Percentiles rank a stretch among this genome's conserved stretches.
Conservation (phyloP, 75 land plant species). For the Picea sitchensis region DNA sequence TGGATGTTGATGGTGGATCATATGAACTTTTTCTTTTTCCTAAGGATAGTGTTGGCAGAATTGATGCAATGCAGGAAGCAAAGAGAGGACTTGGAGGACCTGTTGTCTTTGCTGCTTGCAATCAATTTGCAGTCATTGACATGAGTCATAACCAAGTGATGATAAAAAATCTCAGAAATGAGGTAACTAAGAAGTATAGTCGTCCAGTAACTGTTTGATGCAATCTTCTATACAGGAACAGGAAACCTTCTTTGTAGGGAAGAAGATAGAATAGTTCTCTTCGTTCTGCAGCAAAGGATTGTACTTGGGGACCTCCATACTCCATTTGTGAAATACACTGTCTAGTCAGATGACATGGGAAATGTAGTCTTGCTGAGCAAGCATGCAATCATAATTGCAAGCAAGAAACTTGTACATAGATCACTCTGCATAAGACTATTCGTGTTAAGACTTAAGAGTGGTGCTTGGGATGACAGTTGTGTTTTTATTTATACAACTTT, state of each 20-base stretch:
- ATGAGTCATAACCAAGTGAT: constrained; percentile 55
- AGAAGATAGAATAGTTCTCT: constrained; percentile 36
- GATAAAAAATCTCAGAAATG: constrained; percentile 51
- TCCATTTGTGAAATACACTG: constrained; percentile 39
- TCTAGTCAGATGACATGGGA: constrained; percentile 53
- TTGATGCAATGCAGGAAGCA: constrained; percentile 52
- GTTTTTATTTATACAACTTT: constrained; percentile 45
- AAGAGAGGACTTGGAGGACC: constrained; percentile 62
- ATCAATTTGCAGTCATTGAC: constrained; percentile 64
- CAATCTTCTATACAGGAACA: constrained; percentile 46
- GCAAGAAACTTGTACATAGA: constrained; percentile 26
- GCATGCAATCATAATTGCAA: constrained; percentile 39
- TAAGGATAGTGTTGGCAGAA: constrained; percentile 48
- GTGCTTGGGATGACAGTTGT: constrained; percentile 49
- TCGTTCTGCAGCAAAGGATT: constrained; percentile 37
- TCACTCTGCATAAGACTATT: constrained; percentile 53
- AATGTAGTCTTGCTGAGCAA: constrained; percentile 43
- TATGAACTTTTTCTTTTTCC: constrained; percentile 59
- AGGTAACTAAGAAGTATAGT: constrained; percentile 28
- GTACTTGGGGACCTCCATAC: constrained; percentile 37
- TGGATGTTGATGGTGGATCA: constrained; percentile 71
- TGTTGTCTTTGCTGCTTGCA: constrained; percentile 62
- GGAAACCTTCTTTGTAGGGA: constrained; percentile 42
- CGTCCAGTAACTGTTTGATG: constrained; percentile 28
- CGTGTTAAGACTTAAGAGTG: constrained; percentile 78